A percentile compares a stretch with the other conserved stretches of the same genome.
These are phyloP conservation scores for Rosa rugosa DNA, from an alignment of 306 rosid species.

Conservation along the genomic window DNA sequence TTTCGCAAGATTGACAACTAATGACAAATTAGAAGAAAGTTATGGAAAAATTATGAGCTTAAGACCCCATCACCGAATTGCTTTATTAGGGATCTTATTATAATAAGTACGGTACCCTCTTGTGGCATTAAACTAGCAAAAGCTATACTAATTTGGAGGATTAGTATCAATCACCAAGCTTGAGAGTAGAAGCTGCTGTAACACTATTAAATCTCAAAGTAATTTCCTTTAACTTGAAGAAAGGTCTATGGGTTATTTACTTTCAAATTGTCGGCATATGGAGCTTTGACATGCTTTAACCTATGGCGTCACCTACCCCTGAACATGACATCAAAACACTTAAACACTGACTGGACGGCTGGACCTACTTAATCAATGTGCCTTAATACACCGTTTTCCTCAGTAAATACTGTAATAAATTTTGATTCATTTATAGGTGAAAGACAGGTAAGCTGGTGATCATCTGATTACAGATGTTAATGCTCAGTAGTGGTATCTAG, in stretches of 20 bases:
- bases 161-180: constrained; percentile 6
- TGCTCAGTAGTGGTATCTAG: neutral
- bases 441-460: neutral
- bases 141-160: neutral
- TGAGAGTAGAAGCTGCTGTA: neutral
- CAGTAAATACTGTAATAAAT: constrained; percentile 12
- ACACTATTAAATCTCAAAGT: neutral
- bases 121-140: neutral
- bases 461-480: neutral
- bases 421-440: constrained; percentile 19
- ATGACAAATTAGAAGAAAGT: neutral
- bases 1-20: neutral
- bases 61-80: constrained; percentile 6
- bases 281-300: constrained; percentile 30
- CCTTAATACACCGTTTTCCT: neutral
- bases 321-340: neutral
- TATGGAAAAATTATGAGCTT: neutral
- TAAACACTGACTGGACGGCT: neutral
- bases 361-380: constrained; percentile 27
- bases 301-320: constrained; percentile 25
- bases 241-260: neutral
- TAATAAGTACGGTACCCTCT: neutral
- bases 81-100: neutral
- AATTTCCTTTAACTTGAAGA: neutral
- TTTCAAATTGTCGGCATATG: constrained; percentile 42